These are phyloP conservation scores for Dittrichia graveolens DNA, from an alignment of 129 eudicot genomes.

Conservation along the genomic window DNA sequence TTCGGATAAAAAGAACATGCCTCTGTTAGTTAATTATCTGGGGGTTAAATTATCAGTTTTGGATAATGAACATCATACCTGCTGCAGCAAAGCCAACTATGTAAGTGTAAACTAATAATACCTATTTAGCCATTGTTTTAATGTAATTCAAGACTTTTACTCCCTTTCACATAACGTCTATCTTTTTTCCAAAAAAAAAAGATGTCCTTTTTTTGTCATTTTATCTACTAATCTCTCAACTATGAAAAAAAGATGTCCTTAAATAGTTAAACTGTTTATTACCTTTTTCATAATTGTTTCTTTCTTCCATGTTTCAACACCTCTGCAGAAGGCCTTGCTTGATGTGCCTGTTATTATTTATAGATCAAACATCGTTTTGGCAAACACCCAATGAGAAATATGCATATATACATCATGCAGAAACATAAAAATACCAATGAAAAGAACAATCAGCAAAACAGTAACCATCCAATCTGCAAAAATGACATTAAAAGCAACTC, in stretches of 20 bases:
- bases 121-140: not conserved
- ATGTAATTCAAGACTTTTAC: not conserved
- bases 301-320: slow-evolving; percentile 94
- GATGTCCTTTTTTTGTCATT: not conserved
- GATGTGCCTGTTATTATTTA: slow-evolving; percentile 66
- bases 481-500: slow-evolving; percentile 85
- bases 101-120: not conserved
- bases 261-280: not conserved
- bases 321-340: slow-evolving; percentile 74
- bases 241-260: too few relatives aligned
- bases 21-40: not conserved
- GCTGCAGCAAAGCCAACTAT: not conserved
- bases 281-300: slow-evolving; percentile 90
- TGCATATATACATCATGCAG: not conserved
- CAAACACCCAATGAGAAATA: slow-evolving; percentile 7
- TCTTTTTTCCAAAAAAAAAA: not conserved
- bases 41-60: not conserved
- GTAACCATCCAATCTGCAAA: slow-evolving; percentile 99
- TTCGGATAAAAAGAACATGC: not conserved
- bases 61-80: too few relatives aligned
- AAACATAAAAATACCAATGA: slow-evolving; percentile 56
- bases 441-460: slow-evolving; percentile 78
- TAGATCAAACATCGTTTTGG: slow-evolving; percentile 13
- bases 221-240: not conserved
- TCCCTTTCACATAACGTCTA: not conserved